These are phyloP conservation scores for Phytopythium montanum DNA, from an alignment of 352 stramenopile genomes.

Conservation along the genomic window DNA sequence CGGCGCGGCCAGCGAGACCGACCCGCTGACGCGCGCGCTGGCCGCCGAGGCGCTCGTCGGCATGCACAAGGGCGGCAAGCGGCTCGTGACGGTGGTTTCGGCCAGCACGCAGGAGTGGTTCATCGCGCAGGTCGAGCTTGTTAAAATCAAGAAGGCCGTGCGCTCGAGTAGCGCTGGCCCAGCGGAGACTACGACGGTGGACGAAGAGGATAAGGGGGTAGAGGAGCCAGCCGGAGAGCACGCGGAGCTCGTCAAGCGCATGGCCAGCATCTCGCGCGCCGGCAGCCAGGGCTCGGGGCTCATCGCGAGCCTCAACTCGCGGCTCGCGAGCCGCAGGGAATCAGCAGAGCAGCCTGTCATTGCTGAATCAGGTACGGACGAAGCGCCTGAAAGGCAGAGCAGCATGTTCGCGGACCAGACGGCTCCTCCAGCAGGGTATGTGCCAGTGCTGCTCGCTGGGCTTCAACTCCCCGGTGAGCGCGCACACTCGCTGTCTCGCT, in stretches of 20 bases:
- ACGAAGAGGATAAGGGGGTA: slow-evolving; percentile 13
- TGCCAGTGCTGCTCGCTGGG: slow-evolving; percentile 43
- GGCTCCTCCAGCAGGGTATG: slow-evolving; percentile 29
- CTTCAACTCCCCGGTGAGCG: slow-evolving; percentile 34
- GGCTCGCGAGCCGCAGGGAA: slow-evolving; percentile 12
- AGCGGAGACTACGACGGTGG: neutral
- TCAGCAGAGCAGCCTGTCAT: slow-evolving; percentile 14
- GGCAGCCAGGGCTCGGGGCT: slow-evolving; percentile 51
- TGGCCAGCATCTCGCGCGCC: slow-evolving; percentile 61
- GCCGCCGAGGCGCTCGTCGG: slow-evolving; percentile 41
- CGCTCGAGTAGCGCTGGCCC: slow-evolving; percentile 12
- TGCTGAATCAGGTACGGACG: slow-evolving; percentile 2
- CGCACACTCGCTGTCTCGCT: slow-evolving; percentile 20
- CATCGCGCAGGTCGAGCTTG: slow-evolving; percentile 63
- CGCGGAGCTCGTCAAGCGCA: slow-evolving; percentile 64
- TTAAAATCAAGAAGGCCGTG: slow-evolving; percentile 75
- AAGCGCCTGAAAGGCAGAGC: neutral
- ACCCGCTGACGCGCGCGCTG: slow-evolving; percentile 32
- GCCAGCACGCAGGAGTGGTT: slow-evolving; percentile 47
- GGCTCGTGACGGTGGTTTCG: slow-evolving; percentile 50
- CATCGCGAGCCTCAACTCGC: slow-evolving; percentile 54
- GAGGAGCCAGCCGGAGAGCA: slow-evolving; percentile 8
- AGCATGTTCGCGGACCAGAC: slow-evolving; percentile 14
- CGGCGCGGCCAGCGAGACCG: slow-evolving; percentile 3
- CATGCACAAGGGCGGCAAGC: slow-evolving; percentile 60